Conservation (phyloP, 768 basidiomycete genomes). For the Psilocybe tampanensis region DNA sequence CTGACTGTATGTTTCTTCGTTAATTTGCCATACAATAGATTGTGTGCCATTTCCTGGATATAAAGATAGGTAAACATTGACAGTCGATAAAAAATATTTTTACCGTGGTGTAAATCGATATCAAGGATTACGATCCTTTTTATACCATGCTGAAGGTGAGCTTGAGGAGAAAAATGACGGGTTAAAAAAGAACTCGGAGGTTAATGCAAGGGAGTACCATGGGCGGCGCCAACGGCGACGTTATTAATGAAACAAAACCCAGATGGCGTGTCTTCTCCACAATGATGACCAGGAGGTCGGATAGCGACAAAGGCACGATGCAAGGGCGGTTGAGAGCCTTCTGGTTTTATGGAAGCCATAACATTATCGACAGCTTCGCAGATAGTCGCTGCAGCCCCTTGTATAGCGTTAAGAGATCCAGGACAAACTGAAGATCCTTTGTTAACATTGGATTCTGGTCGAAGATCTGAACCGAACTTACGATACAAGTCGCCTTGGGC, state of each 20-base stretch:
- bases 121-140: constrained; percentile 86
- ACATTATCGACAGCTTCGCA: constrained; percentile 88
- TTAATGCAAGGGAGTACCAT: constrained; percentile 55
- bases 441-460: not conserved
- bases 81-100: constrained; percentile 5
- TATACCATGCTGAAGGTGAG: constrained; percentile 78
- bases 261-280: constrained; percentile 84
- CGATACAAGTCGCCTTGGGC: constrained; percentile 85
- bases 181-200: not conserved
- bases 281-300: constrained; percentile 93
- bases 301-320: constrained; percentile 79
- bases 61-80: not conserved
- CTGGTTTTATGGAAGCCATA: constrained; percentile 26
- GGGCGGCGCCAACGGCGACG: constrained; percentile 85
- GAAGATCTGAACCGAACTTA: constrained; percentile 35
- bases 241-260: constrained; percentile 98
- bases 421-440: constrained; percentile 62
- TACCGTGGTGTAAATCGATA: constrained; percentile 91
- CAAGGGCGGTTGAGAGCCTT: constrained; percentile 7
- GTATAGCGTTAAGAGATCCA: constrained; percentile 72
- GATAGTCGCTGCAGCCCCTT: constrained; percentile 80
- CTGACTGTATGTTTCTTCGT: constrained; percentile 80
- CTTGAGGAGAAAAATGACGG: constrained; percentile 38
- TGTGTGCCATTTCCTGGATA: constrained; percentile 89
- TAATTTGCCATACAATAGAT: constrained; percentile 88